Evolutionary conservation across 2,329 filamentous ascomycete genomes (phyloP), one percentile per base, ranked within the genome.

Genomic region (Dendrostoma leiphaemia): DNA sequence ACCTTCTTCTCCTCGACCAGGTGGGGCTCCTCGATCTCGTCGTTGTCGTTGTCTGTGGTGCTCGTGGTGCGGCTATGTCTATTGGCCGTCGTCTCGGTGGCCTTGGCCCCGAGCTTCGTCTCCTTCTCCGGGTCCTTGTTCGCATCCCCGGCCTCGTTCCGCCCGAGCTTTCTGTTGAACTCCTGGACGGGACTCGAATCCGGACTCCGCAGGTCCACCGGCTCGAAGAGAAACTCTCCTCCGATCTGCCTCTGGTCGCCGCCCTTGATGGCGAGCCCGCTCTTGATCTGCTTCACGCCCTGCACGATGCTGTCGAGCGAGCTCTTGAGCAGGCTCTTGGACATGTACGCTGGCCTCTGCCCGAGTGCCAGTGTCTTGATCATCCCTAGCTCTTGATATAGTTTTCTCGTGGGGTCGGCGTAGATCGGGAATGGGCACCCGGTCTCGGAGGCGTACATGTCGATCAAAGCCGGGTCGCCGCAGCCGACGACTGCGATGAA

Each of bases 211-310:
- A 80, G 55, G 3, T 74, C 68, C 2, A 69, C 56, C 0, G 79
- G 80, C 65, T 89, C 85, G 60, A 91, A 91, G n/a, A 92, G 67
- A 58, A 91, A 90, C 71, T 92, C 89, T 10, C 89, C 89, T 23
- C 89, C 88, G 3, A 89, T 84, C 70, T 91, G 86, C 49, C 79
- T 75, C 64, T 81, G 76, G 64, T 89, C 80, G 3, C 89, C 88
- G 19, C 80, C 82, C 66, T 84, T 85, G 56, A 82, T 72, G 5
- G 79, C 82, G 46, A 87, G 71, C 0, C 84, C 85, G 7, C 67
- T 73, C 15, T 77, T 77, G 1, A 86, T 70, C 56, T 84, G 74
- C 61, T 74, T 81, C 29, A 92, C 65, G 0, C 75, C 81, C 67
- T 90, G 86, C 5, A 78, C 66, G 49, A 88, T 75, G 49, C 80